Conservation (phyloP, 345 rosid species). For the Erodium maritimum region DNA sequence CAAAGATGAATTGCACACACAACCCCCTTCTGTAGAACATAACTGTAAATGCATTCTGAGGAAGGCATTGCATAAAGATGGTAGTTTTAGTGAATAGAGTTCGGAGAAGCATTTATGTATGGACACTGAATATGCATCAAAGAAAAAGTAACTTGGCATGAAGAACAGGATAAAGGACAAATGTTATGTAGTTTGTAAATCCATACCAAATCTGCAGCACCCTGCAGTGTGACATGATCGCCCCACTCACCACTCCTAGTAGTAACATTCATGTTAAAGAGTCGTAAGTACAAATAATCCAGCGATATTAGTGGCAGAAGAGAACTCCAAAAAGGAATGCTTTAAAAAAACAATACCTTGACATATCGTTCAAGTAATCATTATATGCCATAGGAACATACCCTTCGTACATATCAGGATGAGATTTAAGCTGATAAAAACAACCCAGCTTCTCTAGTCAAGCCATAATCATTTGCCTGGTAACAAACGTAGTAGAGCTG, state of each 20-base stretch:
- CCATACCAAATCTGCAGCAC: conserved; percentile 41
- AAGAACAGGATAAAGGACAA: neutral
- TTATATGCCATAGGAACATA: conserved; percentile 69
- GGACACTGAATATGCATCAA: neutral
- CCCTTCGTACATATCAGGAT: conserved; percentile 46
- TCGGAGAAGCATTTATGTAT: too few species aligned
- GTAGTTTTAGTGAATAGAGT: too few species aligned
- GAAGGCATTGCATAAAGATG: too few species aligned
- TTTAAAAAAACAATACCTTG: conserved; percentile 19
- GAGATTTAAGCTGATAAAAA: conserved; percentile 28
- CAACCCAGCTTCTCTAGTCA: conserved; percentile 1
- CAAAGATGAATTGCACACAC: neutral
- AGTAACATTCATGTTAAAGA: conserved; percentile 2
- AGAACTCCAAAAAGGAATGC: conserved; percentile 1
- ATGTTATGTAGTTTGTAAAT: neutral
- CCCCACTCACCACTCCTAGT: conserved; percentile 44
- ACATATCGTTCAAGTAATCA: conserved; percentile 55
- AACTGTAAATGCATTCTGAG: too few species aligned
- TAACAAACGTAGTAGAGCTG: neutral
- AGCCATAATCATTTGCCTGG: conserved; percentile 1
- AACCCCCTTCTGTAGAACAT: neutral
- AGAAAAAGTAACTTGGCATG: neutral
- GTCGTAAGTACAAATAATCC: neutral
- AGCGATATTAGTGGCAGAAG: neutral
- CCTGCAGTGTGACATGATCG: conserved; percentile 46